Evolutionary conservation across 768 basidiomycete genomes (phyloP), one percentile per base, ranked within the genome.

Genomic region (Mycena capillaripes): DNA sequence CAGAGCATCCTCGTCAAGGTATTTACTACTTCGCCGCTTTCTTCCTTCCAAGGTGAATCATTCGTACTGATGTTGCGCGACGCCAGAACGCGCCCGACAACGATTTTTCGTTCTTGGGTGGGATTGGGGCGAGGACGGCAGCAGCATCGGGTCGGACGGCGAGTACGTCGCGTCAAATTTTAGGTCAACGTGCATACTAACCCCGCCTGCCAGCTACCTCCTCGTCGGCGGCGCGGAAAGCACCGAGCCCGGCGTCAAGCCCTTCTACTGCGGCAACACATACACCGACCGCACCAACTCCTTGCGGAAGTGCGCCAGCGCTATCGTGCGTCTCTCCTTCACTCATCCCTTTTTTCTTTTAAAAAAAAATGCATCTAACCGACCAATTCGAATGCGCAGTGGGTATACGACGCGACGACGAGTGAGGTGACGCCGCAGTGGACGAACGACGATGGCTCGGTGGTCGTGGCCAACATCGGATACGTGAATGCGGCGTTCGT

Each of bases 1-100:
- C 70, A 71, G 70, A 60, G 57, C 29, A 29, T 71, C 36, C 30
- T 71, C 27, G 70, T 71, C 48, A 66, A 66, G 70, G 70, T 71
- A 65, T 19, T 40, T 63, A 4, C 38, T 38, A 16, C 38, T 38
- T 16, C 38, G 9, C 10, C 14, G 1, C n/a, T 32, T 48, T 27
- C 6, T 32, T 10, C 19, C 14, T 17, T 11, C 9, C 30, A 16
- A 29, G 14, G 11, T 19, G 12, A 4, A 23, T 9, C 27, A 29
- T 3, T 14, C 38, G 38, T 6, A 29, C 52, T 53, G 3, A 56
- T 23, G 9, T 21, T 12, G 11, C 10, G 34, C 21, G 29, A 16
- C 19, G 16, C 19, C n/a, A 66, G 64, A 66, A 66, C 46, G 64
- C 57, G 17, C 64, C 63, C 0, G 30, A 71, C 46, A 66, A 66